Conservation (phyloP, 306 rosid genomes). For the Citrullus colocynthis region DNA sequence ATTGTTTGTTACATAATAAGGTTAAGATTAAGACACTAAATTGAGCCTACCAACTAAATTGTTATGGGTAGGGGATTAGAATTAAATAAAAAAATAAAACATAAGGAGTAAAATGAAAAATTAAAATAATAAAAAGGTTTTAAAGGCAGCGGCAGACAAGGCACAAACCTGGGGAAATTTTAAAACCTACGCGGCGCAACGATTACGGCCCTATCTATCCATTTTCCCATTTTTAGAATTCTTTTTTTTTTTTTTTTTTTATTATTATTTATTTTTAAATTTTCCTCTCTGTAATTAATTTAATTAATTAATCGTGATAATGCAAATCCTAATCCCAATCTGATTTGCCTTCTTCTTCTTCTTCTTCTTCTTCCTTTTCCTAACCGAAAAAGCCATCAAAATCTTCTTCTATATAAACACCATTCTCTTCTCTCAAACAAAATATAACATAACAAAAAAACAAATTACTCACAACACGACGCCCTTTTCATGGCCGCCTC, state of each 20-base stretch:
- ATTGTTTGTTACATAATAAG: too few relatives aligned
- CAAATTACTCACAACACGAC: background rate
- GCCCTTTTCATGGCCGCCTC: slow-evolving; percentile 17
- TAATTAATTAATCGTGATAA: background rate
- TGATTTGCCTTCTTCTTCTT: background rate
- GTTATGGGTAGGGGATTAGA: too few relatives aligned
- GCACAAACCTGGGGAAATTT: background rate
- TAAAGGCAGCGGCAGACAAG: background rate
- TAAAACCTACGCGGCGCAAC: slow-evolving; percentile 11
- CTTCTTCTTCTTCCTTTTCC: background rate
- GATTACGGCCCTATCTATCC: background rate
- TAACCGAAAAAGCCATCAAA: background rate
- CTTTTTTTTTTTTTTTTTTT: background rate
- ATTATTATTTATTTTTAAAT: too few relatives aligned
- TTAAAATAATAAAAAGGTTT: too few relatives aligned
- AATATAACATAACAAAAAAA: background rate
- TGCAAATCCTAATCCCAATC: background rate
- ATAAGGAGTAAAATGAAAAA: too few relatives aligned
- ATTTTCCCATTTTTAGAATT: background rate
- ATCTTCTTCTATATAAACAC: background rate
- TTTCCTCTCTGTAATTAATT: background rate
- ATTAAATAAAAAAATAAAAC: too few relatives aligned
- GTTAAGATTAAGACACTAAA: too few relatives aligned
- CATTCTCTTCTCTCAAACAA: background rate
- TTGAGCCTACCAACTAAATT: too few relatives aligned